Evolutionary conservation across 2,329 filamentous ascomycete genomes (phyloP).

Genomic region (Diaporthe sp.): DNA sequence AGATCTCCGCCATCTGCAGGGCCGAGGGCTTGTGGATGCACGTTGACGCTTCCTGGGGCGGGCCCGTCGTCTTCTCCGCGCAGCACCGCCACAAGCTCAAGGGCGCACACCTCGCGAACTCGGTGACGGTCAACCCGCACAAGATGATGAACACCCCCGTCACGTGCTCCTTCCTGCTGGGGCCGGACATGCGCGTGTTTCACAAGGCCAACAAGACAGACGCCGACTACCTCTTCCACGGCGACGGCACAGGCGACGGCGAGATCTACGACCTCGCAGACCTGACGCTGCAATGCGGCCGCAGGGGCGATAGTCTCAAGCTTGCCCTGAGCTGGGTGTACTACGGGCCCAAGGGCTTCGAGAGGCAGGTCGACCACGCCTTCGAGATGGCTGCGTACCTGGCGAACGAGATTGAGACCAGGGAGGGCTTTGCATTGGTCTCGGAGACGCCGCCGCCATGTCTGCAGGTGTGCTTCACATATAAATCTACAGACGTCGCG

Average conservation of each 20-base stretch:
- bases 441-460: constrained; percentile 83
- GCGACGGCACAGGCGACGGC: constrained; percentile 55
- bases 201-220: constrained; percentile 87
- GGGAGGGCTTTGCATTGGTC: constrained; percentile 77
- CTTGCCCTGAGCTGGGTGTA: constrained; percentile 91
- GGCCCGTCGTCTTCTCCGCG: constrained; percentile 82
- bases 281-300: constrained; percentile 92
- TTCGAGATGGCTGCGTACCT: constrained; percentile 80
- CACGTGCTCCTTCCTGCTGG: constrained; percentile 91
- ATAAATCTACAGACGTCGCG: constrained; percentile 65
- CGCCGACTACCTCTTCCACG: constrained; percentile 88
- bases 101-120: constrained; percentile 82
- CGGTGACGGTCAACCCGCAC: constrained; percentile 91
- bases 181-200: constrained; percentile 81
- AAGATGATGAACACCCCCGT: constrained; percentile 96
- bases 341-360: constrained; percentile 84
- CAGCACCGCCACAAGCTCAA: constrained; percentile 68
- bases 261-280: constrained; percentile 93
- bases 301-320: constrained; percentile 88
- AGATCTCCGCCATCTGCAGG: constrained; percentile 78
- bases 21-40: constrained; percentile 88
- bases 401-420: constrained; percentile 68
- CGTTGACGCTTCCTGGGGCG: constrained; percentile 93
- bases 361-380: constrained; percentile 76
- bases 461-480: constrained; percentile 96